Percentiles rank a stretch among this genome's conserved stretches.
phyloP scores from a whole-genome alignment of 192 early-diverging fungal genomes.

The Coemansia sp. region DNA sequence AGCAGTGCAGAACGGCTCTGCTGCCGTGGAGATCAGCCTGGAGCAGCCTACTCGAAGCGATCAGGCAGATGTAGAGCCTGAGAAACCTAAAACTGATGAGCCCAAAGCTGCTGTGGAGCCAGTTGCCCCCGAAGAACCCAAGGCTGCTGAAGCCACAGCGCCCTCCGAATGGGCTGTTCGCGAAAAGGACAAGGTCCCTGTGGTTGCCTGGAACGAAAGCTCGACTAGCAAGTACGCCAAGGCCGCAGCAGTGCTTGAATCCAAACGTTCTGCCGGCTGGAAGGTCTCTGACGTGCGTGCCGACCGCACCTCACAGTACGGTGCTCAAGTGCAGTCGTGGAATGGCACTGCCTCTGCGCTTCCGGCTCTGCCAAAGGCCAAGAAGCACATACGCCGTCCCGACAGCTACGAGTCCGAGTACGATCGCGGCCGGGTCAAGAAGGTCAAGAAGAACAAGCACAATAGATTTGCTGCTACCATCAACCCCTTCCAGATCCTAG shows the following conservation, averaged over 20 bases:
- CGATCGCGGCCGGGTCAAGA: constrained; percentile 71
- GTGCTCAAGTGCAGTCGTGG: constrained; percentile 56
- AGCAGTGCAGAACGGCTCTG: not conserved
- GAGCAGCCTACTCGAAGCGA: too few species aligned
- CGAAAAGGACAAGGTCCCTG: constrained; percentile 18
- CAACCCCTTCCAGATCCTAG: constrained; percentile 50
- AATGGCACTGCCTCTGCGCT: constrained; percentile 40
- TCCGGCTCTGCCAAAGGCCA: constrained; percentile 28
- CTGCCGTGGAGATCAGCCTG: too few species aligned
- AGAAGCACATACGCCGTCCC: constrained; percentile 55
- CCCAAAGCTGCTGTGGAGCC: too few species aligned
- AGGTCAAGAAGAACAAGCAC: constrained; percentile 62
- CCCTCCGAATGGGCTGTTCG: constrained; percentile 37
- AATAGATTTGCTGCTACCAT: constrained; percentile 35
- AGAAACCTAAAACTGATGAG: not conserved
- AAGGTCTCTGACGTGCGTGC: constrained; percentile 24
- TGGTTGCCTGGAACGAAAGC: constrained; percentile 48
- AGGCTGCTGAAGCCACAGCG: not conserved
- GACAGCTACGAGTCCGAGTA: constrained; percentile 69
- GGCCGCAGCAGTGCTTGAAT: constrained; percentile 49
- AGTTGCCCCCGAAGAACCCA: too few species aligned
- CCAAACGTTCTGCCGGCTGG: constrained; percentile 52
- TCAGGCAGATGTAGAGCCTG: too few species aligned
- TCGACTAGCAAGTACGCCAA: constrained; percentile 51
- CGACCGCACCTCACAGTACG: constrained; percentile 54